These are phyloP conservation scores for Corynespora cassiicola DNA, from an alignment of 2,329 filamentous ascomycete species.

Conservation along the genomic window DNA sequence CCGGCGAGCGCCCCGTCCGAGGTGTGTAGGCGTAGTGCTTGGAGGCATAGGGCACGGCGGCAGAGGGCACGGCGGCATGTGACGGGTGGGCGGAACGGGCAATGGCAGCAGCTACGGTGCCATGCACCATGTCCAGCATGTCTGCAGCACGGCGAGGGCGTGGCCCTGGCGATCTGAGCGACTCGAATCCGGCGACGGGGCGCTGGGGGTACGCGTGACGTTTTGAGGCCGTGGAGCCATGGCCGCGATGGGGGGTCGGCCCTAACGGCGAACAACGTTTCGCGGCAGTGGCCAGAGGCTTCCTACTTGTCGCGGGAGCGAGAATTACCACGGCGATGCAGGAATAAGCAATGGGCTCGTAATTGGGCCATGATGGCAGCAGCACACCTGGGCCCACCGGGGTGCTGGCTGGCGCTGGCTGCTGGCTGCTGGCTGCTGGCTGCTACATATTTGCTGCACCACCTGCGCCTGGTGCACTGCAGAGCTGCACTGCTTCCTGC, in stretches of 20 bases:
- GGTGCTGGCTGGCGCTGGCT: too few relatives aligned
- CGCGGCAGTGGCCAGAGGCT: slow-evolving; percentile 16
- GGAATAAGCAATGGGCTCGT: slow-evolving; percentile 32
- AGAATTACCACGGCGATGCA: slow-evolving; percentile 27
- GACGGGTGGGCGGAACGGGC: slow-evolving; percentile 8
- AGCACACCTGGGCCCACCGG: too few relatives aligned
- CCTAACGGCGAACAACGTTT: too few relatives aligned
- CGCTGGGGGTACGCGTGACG: slow-evolving; percentile 45
- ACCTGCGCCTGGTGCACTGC: too few relatives aligned
- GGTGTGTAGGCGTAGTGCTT: not conserved
- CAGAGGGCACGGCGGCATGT: slow-evolving; percentile 5
- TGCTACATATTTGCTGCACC: slow-evolving; percentile 42
- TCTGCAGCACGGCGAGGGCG: too few relatives aligned
- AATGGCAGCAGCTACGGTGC: too few relatives aligned
- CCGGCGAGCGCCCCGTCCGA: too few relatives aligned
- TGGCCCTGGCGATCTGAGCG: slow-evolving; percentile 32
- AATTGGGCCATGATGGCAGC: too few relatives aligned
- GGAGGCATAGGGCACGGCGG: not conserved
- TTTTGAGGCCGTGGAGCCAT: slow-evolving; percentile 22
- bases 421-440: slow-evolving; percentile 31
- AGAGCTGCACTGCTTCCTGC: too few relatives aligned
- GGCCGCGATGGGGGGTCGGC: slow-evolving; percentile 16
- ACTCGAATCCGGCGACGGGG: slow-evolving; percentile 20
- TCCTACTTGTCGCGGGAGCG: slow-evolving; percentile 17
- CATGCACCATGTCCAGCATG: too few relatives aligned